phyloP scores from a whole-genome alignment of 768 basidiomycete genomes.

The Tulasnella sp. region DNA sequence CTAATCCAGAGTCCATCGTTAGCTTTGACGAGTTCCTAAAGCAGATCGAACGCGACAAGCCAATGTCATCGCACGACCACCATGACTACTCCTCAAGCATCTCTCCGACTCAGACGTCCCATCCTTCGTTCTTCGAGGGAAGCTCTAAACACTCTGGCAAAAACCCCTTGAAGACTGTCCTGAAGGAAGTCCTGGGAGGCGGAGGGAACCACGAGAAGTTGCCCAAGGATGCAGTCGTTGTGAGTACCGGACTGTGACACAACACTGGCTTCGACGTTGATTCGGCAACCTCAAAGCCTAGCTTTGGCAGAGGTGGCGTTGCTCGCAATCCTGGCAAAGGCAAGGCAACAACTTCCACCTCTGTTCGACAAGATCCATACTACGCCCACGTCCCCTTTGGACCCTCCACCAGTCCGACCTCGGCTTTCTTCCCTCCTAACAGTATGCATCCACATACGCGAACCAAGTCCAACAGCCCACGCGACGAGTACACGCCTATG shows the following conservation, averaged over 20 bases:
- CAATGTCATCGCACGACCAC: not conserved
- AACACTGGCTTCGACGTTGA: no score
- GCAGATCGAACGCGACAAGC: conserved; percentile 5
- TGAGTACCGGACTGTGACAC: no score
- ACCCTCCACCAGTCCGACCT: not conserved
- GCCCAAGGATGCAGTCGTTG: conserved; percentile 11
- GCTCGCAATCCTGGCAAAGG: not conserved
- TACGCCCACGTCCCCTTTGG: conserved; percentile 1
- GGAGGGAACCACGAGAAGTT: conserved; percentile 8
- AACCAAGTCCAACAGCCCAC: no score
- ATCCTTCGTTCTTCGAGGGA: no score
- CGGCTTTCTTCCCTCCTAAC: conserved; percentile 7
- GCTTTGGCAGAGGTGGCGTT: conserved; percentile 10
- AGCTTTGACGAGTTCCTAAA: conserved; percentile 14
- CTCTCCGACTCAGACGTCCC: not conserved
- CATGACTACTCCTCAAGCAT: not conserved
- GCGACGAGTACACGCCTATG: no score
- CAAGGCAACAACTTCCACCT: not conserved
- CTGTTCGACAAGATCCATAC: conserved; percentile 12
- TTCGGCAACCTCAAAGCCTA: no score
- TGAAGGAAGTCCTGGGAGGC: conserved; percentile 13
- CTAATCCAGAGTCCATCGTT: conserved; percentile 7
- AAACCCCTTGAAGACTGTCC: not conserved
- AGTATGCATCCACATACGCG: not conserved
- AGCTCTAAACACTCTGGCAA: not conserved